Evolutionary conservation across 345 rosid species (phyloP), one percentile per base, ranked within the genome.

Genomic region (Gossypium rotundifolium): DNA sequence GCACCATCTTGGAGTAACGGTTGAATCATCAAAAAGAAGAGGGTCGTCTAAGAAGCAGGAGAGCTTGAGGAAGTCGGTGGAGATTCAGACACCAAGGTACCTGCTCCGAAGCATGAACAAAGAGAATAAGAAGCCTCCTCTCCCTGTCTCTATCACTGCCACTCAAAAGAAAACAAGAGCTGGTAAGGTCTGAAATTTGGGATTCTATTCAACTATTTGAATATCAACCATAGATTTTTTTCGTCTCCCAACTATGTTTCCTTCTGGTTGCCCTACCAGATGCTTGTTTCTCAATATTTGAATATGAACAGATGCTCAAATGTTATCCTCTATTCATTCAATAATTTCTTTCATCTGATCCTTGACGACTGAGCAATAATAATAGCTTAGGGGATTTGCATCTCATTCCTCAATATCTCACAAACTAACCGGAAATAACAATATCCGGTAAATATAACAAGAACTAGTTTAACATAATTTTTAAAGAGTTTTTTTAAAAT

Each of bases 101-200:
- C 42, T 83, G 76, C 78, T 94, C 75, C 90, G 96, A 78, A 94
- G 98, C 77, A 84, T 86, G 86, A 79, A 78, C 18, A 90, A 90
- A 74, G 98, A 84, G 81, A 93, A 81, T 81, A 87, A 80, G 82
- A 92, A 89, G 76, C 94, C 93, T 55, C 86, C 95, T 2, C 59
- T 86, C 75, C 80, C 90, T 29, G 25, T 82, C 7, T 59, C 80
- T 9, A 71, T 63, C 3, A 27, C 62, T 20, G 82, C 82, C 2
- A 75, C 70, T 54, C 81, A 75, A 13, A 62, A 79, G 78, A 85
- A 74, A 73, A 27, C 64, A 7, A 81, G 86, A 52, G 69, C 40
- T 1, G 73, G 74, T 64, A 84, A 71, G 68, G 58, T 79, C 18
- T 87, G 76, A 87, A 25, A 33, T 5, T 62, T 45, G 65, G 60